A percentile compares a stretch with the other conserved stretches of the same genome.
These are phyloP conservation scores for Ceratocystis papillata DNA, from an alignment of 2,329 filamentous ascomycete genomes.

Conservation along the genomic window DNA sequence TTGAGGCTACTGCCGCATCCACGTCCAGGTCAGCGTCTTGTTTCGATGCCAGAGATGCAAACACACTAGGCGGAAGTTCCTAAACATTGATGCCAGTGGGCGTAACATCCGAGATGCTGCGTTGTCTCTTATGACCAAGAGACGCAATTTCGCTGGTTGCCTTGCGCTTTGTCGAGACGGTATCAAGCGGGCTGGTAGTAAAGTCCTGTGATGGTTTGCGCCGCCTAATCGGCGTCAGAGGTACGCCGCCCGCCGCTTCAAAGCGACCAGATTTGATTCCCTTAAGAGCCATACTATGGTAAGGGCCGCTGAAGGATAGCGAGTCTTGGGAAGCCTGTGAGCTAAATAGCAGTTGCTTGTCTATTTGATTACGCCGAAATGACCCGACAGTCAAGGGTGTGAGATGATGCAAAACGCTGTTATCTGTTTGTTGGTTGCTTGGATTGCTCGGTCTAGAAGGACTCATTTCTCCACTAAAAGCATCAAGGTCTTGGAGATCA, in stretches of 20 bases:
- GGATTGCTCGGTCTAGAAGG: slow-evolving; percentile 42
- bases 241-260: slow-evolving; percentile 49
- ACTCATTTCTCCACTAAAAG: slow-evolving; percentile 40
- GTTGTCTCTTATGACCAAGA: slow-evolving; percentile 44
- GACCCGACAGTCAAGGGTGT: slow-evolving; percentile 60
- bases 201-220: slow-evolving; percentile 41
- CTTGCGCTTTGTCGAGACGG: slow-evolving; percentile 45
- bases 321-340: slow-evolving; percentile 52
- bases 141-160: slow-evolving; percentile 36
- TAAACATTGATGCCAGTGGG: slow-evolving; percentile 29
- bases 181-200: slow-evolving; percentile 41
- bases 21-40: not conserved
- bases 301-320: slow-evolving; percentile 47
- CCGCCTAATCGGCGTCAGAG: slow-evolving; percentile 57
- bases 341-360: slow-evolving; percentile 49
- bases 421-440: slow-evolving; percentile 34
- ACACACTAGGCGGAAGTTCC: slow-evolving; percentile 16
- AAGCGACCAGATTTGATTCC: slow-evolving; percentile 57
- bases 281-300: slow-evolving; percentile 49
- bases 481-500: slow-evolving; percentile 29
- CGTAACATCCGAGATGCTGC: slow-evolving; percentile 49
- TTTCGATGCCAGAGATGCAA: slow-evolving; percentile 12
- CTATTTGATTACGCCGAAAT: slow-evolving; percentile 60
- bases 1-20: not conserved
- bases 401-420: slow-evolving; percentile 47